Evolutionary conservation across 129 eudicot species (phyloP).

Genomic region (Oenanthe sinensis): DNA sequence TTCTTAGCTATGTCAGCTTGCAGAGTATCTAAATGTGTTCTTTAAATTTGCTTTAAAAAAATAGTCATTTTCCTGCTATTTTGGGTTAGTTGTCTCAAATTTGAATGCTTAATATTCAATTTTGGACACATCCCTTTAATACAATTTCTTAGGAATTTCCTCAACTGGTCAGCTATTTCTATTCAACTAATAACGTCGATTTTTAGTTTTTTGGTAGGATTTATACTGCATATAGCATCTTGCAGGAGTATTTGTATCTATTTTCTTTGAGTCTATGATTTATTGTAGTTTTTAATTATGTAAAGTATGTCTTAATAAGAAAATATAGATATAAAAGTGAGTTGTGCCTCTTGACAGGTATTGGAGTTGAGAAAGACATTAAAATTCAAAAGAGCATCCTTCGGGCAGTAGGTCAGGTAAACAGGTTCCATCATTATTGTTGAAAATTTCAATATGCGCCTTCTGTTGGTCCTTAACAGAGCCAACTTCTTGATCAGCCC

Average conservation of each 20-base stretch:
- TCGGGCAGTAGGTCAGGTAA: constrained; percentile 87
- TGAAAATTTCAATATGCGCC: neutral
- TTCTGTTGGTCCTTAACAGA: neutral
- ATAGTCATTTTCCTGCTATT: too few species aligned
- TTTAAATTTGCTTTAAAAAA: too few species aligned
- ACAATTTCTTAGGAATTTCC: too few species aligned
- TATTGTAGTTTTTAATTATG: neutral
- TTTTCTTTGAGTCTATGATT: neutral
- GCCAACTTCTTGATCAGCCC: neutral
- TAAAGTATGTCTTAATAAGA: neutral
- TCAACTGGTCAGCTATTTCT: too few species aligned
- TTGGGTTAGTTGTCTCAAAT: too few species aligned
- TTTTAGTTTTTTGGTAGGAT: too few species aligned
- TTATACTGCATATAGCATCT: constrained; percentile 75
- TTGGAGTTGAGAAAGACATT: constrained; percentile 72
- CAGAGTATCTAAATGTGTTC: too few species aligned
- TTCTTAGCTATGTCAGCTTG: too few species aligned
- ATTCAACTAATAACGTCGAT: too few species aligned
- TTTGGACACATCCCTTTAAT: too few species aligned
- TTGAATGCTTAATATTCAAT: too few species aligned
- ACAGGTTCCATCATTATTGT: neutral
- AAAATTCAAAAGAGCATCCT: constrained; percentile 81
- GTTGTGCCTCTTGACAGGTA: constrained; percentile 37
- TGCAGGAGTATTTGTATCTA: constrained; percentile 34
- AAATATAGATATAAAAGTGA: neutral